Percentiles rank a stretch among this genome's conserved stretches.
Conservation (phyloP, 2,329 filamentous ascomycete genomes). For the Hortaea werneckii region DNA sequence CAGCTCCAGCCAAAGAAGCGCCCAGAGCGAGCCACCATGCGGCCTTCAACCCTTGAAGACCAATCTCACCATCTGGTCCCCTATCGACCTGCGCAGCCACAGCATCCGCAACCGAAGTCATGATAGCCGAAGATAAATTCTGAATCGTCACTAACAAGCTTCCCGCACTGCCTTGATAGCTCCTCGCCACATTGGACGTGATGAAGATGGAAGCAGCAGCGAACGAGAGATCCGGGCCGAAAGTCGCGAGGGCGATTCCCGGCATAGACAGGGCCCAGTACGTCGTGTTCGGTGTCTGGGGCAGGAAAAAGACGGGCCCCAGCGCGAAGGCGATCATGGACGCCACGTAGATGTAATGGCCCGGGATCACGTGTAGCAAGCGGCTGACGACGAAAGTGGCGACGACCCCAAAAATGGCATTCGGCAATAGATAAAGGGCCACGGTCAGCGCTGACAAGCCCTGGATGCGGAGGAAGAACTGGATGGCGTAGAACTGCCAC, state of each 20-base stretch:
- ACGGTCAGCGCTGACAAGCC: conserved; percentile 30
- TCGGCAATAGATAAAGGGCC: conserved; percentile 37
- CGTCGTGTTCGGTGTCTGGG: conserved; percentile 29
- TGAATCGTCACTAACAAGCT: conserved; percentile 39
- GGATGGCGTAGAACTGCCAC: conserved; percentile 29
- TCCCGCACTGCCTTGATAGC: conserved; percentile 38
- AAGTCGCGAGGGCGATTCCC: conserved; percentile 35
- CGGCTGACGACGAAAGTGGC: conserved; percentile 38
- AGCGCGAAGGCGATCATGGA: conserved; percentile 33
- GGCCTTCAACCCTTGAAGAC: conserved; percentile 17
- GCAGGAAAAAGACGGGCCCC: conserved; percentile 32
- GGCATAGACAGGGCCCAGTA: conserved; percentile 40
- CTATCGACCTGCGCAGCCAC: conserved; percentile 18
- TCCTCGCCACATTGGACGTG: conserved; percentile 36
- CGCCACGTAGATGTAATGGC: conserved; percentile 37
- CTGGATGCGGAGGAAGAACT: conserved; percentile 31
- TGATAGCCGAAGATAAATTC: conserved; percentile 36
- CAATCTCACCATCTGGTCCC: conserved; percentile 15
- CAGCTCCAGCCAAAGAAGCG: conserved; percentile 12
- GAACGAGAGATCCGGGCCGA: conserved; percentile 39
- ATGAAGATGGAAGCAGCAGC: conserved; percentile 41
- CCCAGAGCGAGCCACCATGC: conserved; percentile 22
- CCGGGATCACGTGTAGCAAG: conserved; percentile 36
- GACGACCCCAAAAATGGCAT: conserved; percentile 35
- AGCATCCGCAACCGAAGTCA: conserved; percentile 21